Evolutionary conservation across 2,329 filamentous ascomycete genomes (phyloP), one percentile per base, ranked within the genome.

Genomic region (Talaromyces atroroseus): DNA sequence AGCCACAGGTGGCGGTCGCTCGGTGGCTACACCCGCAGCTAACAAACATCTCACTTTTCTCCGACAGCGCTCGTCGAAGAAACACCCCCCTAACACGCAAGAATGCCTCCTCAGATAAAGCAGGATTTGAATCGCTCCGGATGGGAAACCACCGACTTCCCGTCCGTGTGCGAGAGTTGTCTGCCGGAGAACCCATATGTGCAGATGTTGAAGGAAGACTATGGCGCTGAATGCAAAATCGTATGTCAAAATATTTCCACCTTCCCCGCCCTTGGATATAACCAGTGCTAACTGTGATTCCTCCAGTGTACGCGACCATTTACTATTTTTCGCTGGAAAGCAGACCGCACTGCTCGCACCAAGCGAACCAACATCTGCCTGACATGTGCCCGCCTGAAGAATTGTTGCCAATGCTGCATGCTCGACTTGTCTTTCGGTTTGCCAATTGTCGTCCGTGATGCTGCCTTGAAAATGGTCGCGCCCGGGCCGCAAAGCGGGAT

Each of bases 391-490:
- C 88, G 94, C 46, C 81, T 97, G 63, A 99, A 99, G 76, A 99
- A 99, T 78, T 97, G 94, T 78, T 99, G 94, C 69, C 94, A 99
- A 78, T 92, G 88, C 76, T 99, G 94, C 78, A 97, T 97, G 90
- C 86, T 99, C 53, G 94, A 99, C 80, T 78, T 99, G 59, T 92
- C 90, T 12, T 99, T 97, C 68, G 95, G 94, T 23, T 80, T 99
- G 26, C 94, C 94, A 11, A 95, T 99, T 67, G 89, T 92, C 14
- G 89, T 99, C 58, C 86, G 94, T 68, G 94, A 99, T 78, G 94
- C 94, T 2, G 94, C 95, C 5, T 80, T 99, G 61, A 97, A 97
- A 78, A 96, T 99, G 88, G 89, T 97, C 44, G 92, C 92, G 0
- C 92, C 94, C 0, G 94, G 94, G 0, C 94, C 94, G 0, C 84